Evolutionary conservation across 1,284 basidiomycete species (phyloP), one percentile per base, ranked within the genome.

Genomic region (Marasmius tenuissimus): DNA sequence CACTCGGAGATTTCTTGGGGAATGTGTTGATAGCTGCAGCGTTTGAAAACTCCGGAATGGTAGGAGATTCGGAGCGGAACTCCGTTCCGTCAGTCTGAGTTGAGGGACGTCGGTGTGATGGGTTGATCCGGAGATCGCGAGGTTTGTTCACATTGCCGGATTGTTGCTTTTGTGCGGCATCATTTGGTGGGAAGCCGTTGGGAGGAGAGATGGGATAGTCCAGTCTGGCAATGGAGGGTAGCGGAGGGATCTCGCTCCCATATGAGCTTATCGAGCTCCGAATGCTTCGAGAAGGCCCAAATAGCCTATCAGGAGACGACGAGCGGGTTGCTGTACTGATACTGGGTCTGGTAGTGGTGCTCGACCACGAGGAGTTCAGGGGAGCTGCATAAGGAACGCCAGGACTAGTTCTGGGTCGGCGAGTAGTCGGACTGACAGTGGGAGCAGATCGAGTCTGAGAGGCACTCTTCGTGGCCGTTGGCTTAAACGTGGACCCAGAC

Each of bases 201-300:
- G 34, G 34, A n/a, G n/a, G 18, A 10, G 16, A 7, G 34, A 18
- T 37, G 33, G 33, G n/a, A 37, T 16, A 7, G 9, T 37, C n/a
- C 4, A 16, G 12, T 14, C 18, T 4, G 52, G 38, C 16, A 35
- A 5, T 37, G 16, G n/a, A n/a, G 38, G 52, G 52, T 8, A 54
- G 52, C 5, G 52, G 52, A 38, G 52, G 52, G n/a, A 38, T 38
- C 20, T 54, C 52, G 6, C 20, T 37, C 8, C 52, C 52, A 20
- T 54, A 54, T 18, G 52, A 54, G 20, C 52, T 54, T 38, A 35
- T 54, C n/a, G 52, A 54, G 37, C 52, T 54, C 38, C 52, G 35
- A 8, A 35, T 20, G 38, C 52, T 54, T 14, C 52, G 52, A 37
- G 52, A 35, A 34, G 52, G 34, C 8, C 34, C 34, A 34, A 35